These are phyloP conservation scores for Colletotrichum sp. DNA, from an alignment of 2,329 filamentous ascomycete species.

Conservation along the genomic window DNA sequence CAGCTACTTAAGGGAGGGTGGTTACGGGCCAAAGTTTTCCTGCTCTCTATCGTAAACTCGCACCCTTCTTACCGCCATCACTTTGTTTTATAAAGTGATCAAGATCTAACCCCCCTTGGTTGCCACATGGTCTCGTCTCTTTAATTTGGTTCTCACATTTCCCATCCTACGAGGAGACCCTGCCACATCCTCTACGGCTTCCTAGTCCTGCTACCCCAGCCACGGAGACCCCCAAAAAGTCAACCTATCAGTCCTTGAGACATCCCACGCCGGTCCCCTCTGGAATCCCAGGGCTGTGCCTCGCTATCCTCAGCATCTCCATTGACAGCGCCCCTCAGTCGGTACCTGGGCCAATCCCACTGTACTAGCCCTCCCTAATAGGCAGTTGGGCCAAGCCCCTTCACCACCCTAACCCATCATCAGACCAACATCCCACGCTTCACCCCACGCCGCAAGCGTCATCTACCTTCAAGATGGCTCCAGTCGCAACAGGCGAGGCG, in stretches of 20 bases:
- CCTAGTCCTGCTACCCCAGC: background rate
- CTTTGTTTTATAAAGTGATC: slow-evolving; percentile 1
- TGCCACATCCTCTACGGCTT: slow-evolving; percentile 2
- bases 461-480: slow-evolving; percentile 47
- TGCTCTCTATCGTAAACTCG: background rate
- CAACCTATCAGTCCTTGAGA: slow-evolving; percentile 19
- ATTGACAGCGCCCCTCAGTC: slow-evolving; percentile 7
- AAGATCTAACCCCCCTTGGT: background rate
- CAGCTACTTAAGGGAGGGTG: slow-evolving; percentile 19
- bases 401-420: slow-evolving; percentile 10
- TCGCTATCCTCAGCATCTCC: background rate
- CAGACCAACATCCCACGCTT: slow-evolving; percentile 30
- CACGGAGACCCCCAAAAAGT: background rate
- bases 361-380: slow-evolving; percentile 18
- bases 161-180: slow-evolving; percentile 26
- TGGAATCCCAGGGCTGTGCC: background rate
- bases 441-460: slow-evolving; percentile 39
- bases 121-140: background rate
- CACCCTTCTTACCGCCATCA: background rate
- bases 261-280: slow-evolving; percentile 22
- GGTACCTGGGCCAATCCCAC: slow-evolving; percentile 19
- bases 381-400: slow-evolving; percentile 23
- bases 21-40: background rate
- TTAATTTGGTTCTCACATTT: slow-evolving; percentile 3
- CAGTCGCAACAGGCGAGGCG: slow-evolving; percentile 51